These are phyloP conservation scores for Colletotrichum ledebouriae DNA, from an alignment of 2,329 filamentous ascomycete genomes.

Conservation along the genomic window DNA sequence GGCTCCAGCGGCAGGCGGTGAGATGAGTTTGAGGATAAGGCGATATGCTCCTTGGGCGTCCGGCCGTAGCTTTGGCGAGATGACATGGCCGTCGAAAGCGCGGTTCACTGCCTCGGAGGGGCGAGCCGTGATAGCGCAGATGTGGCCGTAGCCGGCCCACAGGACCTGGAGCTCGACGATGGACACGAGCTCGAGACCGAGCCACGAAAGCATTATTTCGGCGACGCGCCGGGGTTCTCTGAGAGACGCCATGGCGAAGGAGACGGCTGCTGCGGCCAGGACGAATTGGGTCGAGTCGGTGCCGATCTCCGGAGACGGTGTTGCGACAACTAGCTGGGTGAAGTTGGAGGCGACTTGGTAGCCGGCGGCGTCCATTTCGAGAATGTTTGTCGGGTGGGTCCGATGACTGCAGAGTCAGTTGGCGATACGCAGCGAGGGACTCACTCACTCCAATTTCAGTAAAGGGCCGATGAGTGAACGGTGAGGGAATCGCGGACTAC, in stretches of 20 bases:
- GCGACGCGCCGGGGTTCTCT: slow-evolving; percentile 52
- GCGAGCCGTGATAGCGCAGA: slow-evolving; percentile 66
- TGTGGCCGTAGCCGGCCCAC: slow-evolving; percentile 68
- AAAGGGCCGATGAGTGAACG: background rate
- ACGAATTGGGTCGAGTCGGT: background rate
- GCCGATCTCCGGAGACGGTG: background rate
- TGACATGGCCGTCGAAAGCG: background rate
- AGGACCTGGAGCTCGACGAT: slow-evolving; percentile 57
- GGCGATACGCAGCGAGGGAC: background rate
- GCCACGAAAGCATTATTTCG: slow-evolving; percentile 55
- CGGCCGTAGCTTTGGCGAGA: slow-evolving; percentile 42
- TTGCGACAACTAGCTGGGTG: slow-evolving; percentile 24
- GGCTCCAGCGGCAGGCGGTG: slow-evolving; percentile 57
- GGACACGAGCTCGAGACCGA: slow-evolving; percentile 56
- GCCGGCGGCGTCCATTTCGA: slow-evolving; percentile 28
- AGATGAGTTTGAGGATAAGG: slow-evolving; percentile 72
- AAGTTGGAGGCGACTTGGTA: slow-evolving; percentile 26
- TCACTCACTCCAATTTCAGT: background rate
- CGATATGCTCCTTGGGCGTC: slow-evolving; percentile 48
- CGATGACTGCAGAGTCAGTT: slow-evolving; percentile 5
- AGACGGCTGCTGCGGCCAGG: background rate
- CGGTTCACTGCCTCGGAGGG: slow-evolving; percentile 35
- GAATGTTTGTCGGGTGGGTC: slow-evolving; percentile 29
- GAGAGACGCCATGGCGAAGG: slow-evolving; percentile 29
- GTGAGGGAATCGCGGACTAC: no score